Evolutionary conservation across 2,329 filamentous ascomycete genomes (phyloP).

Genomic region (Alternaria alternata): DNA sequence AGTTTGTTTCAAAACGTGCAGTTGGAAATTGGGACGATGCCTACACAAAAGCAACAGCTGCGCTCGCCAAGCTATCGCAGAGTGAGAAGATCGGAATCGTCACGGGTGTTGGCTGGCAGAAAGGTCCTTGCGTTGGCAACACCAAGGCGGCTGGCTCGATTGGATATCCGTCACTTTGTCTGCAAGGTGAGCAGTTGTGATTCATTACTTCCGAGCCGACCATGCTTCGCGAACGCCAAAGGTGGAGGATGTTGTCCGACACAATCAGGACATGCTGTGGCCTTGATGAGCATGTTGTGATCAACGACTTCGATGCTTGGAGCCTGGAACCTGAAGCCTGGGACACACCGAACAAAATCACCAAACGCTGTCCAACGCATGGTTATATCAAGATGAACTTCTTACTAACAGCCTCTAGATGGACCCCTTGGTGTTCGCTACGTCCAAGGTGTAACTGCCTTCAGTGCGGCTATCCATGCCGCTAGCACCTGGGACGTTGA

Average conservation of each 20-base stretch:
- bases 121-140: constrained; percentile 48
- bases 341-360: neutral
- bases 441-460: constrained; percentile 49
- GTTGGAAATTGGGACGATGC: constrained; percentile 49
- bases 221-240: neutral
- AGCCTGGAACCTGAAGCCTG: neutral
- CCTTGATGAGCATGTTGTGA: neutral
- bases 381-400: neutral
- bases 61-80: constrained; percentile 50
- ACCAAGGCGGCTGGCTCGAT: constrained; percentile 47
- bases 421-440: constrained; percentile 53
- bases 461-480: constrained; percentile 51
- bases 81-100: constrained; percentile 53
- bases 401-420: constrained; percentile 33
- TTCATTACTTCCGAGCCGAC: neutral
- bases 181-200: constrained; percentile 46
- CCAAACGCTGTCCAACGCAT: neutral
- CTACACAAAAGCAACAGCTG: constrained; percentile 51
- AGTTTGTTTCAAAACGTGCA: constrained; percentile 31
- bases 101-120: constrained; percentile 46
- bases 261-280: neutral
- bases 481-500: constrained; percentile 50
- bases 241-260: neutral
- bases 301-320: neutral
- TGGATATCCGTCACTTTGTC: constrained; percentile 49